Percentiles rank a stretch among this genome's conserved stretches.
phyloP scores from a whole-genome alignment of 805 yeast genomes.

The Wickerhamiella sergipiensis region DNA sequence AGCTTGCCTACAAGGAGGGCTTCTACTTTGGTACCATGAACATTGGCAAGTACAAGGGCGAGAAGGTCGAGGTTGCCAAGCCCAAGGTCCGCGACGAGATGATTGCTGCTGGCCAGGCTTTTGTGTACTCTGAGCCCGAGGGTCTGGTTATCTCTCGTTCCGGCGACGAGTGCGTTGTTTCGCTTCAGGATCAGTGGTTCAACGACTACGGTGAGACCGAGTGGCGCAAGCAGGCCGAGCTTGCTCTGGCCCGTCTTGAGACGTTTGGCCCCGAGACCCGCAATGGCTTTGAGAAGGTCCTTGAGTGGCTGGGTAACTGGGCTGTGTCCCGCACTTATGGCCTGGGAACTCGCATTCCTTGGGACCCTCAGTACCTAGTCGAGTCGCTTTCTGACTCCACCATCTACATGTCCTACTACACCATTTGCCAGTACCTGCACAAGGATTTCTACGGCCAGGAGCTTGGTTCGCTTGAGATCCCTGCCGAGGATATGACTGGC shows the following conservation, averaged over 20 bases:
- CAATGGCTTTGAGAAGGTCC: conserved; percentile 84
- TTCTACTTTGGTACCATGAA: conserved; percentile 78
- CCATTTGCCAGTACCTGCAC: conserved; percentile 77
- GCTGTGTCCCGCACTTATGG: conserved; percentile 96
- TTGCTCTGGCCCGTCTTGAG: conserved; percentile 63
- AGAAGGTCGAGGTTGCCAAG: conserved; percentile 83
- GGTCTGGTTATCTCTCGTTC: conserved; percentile 80
- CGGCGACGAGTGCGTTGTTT: conserved; percentile 92
- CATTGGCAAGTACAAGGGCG: conserved; percentile 73
- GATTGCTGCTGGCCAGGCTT: conserved; percentile 64
- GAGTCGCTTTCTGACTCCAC: conserved; percentile 96
- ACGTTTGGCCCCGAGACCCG: conserved; percentile 71
- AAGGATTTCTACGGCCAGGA: conserved; percentile 70
- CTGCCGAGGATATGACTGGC: conserved; percentile 76
- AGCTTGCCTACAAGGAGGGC: conserved; percentile 90
- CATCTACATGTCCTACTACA: conserved; percentile 86
- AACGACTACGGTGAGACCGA: conserved; percentile 89
- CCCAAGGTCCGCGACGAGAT: conserved; percentile 73
- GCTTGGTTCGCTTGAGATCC: conserved; percentile 58
- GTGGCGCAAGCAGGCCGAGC: conserved; percentile 75
- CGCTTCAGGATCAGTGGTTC: conserved; percentile 97
- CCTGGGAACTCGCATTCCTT: conserved; percentile 85
- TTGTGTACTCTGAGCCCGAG: conserved; percentile 92
- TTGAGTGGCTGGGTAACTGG: conserved; percentile 97
- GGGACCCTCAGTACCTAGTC: conserved; percentile 89